Conservation (phyloP, 148 eudicot species). For the Chenopodium suecicum region DNA sequence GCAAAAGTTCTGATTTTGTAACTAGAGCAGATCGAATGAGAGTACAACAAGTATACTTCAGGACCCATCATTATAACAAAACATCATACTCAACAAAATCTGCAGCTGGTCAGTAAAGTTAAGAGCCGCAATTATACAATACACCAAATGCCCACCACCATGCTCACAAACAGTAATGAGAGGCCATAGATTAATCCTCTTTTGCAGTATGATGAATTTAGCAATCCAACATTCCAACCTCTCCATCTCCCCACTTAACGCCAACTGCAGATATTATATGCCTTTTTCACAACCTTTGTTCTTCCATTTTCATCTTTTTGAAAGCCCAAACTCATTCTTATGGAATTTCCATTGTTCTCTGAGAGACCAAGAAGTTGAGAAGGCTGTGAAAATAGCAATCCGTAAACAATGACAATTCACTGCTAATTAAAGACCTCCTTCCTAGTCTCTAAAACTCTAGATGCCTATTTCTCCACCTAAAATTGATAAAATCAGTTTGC, state of each 20-base stretch:
- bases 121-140: background rate
- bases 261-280: background rate
- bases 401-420: no score
- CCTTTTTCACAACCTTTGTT: background rate
- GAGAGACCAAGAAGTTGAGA: no score
- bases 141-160: background rate
- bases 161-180: background rate
- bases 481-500: background rate
- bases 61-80: background rate
- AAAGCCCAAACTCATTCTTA: no score
- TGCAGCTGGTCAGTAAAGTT: background rate
- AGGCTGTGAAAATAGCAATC: no score
- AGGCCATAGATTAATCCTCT: background rate
- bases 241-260: background rate
- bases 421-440: no score
- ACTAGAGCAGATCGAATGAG: background rate
- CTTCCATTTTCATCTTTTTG: background rate
- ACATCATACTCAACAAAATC: background rate
- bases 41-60: background rate
- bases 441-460: no score
- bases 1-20: background rate
- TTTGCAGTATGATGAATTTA: background rate
- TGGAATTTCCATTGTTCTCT: no score
- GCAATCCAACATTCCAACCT: background rate
- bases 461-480: background rate